These are phyloP conservation scores for Saitozyma sp. DNA, from an alignment of 768 basidiomycete species.

Conservation along the genomic window DNA sequence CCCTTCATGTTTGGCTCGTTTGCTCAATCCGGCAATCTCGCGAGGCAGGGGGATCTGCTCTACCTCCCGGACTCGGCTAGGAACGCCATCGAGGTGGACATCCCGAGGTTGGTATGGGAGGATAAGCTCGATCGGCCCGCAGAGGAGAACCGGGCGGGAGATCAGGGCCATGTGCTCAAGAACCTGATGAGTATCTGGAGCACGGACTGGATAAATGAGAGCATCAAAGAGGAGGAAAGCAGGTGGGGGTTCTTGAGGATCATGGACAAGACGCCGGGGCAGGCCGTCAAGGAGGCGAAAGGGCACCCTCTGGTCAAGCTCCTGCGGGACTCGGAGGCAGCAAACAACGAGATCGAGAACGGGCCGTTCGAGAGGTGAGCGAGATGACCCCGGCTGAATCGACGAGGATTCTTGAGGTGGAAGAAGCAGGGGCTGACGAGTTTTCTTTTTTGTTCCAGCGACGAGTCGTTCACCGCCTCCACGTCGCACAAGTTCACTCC, in stretches of 20 bases:
- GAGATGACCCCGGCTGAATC: neutral
- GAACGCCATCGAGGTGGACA: slow-evolving; percentile 75
- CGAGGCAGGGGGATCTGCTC: slow-evolving; percentile 83
- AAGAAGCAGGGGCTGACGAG: neutral
- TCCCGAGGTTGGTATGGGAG: slow-evolving; percentile 75
- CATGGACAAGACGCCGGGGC: slow-evolving; percentile 64
- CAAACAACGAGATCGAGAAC: slow-evolving; percentile 5
- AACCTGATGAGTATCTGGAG: slow-evolving; percentile 89
- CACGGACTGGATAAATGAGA: slow-evolving; percentile 72
- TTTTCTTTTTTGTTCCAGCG: slow-evolving; percentile 45
- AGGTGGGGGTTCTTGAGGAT: slow-evolving; percentile 80
- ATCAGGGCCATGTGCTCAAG: slow-evolving; percentile 61
- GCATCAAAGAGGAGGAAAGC: slow-evolving; percentile 63
- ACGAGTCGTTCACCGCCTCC: slow-evolving; percentile 60
- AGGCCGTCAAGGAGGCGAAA: slow-evolving; percentile 48
- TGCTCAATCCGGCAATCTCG: slow-evolving; percentile 75
- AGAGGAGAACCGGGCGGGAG: slow-evolving; percentile 58
- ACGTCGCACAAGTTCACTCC: slow-evolving; percentile 24
- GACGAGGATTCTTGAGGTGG: neutral
- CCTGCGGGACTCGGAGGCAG: slow-evolving; percentile 16
- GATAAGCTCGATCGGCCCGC: slow-evolving; percentile 69
- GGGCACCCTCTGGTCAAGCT: slow-evolving; percentile 39
- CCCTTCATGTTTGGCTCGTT: slow-evolving; percentile 87
- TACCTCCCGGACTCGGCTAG: slow-evolving; percentile 79
- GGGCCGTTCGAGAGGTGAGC: slow-evolving; percentile 21